Percentiles rank a stretch among this genome's conserved stretches.
Conservation (phyloP, 768 basidiomycete species). For the Kwoniella botswanensis region DNA sequence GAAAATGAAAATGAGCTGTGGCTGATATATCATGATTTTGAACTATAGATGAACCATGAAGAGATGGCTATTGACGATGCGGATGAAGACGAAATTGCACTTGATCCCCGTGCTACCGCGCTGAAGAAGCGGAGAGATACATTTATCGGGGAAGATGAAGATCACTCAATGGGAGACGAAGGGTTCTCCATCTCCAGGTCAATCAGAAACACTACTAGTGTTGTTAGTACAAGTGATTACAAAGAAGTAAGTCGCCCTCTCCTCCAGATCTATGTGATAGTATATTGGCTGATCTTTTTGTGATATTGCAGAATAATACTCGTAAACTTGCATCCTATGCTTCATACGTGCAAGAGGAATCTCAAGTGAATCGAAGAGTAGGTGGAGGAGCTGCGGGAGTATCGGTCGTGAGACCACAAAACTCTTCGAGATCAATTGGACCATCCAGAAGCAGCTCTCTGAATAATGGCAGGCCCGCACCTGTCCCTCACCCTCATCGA, state of each 20-base stretch:
- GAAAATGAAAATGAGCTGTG: conserved; percentile 5
- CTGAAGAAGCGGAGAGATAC: conserved; percentile 9
- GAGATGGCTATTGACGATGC: conserved; percentile 6
- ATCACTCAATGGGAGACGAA: conserved; percentile 18
- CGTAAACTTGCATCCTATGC: conserved; percentile 24
- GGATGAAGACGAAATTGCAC: conserved; percentile 8
- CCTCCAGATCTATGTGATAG: too few species aligned
- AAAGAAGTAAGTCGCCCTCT: conserved; percentile 4
- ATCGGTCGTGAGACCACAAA: conserved; percentile 26
- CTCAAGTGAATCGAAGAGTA: conserved; percentile 27
- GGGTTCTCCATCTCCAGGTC: conserved; percentile 16
- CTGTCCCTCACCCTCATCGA: conserved; percentile 23
- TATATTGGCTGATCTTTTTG: too few species aligned
- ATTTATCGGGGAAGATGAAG: conserved; percentile 14
- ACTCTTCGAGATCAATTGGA: background rate
- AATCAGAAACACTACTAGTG: conserved; percentile 5
- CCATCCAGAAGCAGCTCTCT: conserved; percentile 5
- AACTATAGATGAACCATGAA: background rate
- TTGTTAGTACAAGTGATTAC: background rate
- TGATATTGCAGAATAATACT: background rate
- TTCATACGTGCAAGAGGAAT: conserved; percentile 32
- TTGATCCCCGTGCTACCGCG: background rate
- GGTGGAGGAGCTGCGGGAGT: conserved; percentile 27
- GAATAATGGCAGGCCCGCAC: conserved; percentile 14
- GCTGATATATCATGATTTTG: background rate